Percentiles rank a stretch among this genome's conserved stretches.
These are phyloP conservation scores for Striga hermonthica DNA, from an alignment of 305 asterid species.

Conservation along the genomic window DNA sequence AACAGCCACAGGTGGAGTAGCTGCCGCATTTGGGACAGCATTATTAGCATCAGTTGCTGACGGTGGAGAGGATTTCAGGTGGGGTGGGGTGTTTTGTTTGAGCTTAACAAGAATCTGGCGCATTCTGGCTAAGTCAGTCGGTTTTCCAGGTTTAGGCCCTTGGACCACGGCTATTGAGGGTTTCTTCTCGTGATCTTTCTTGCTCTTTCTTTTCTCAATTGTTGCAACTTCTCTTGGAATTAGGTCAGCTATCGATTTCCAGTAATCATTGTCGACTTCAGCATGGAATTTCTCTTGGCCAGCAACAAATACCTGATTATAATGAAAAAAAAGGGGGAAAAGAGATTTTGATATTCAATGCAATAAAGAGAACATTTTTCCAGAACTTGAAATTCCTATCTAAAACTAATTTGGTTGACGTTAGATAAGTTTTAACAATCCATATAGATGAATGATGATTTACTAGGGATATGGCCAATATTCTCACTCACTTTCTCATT, in stretches of 20 bases:
- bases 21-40: slow-evolving; percentile 17
- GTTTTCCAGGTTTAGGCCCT: slow-evolving; percentile 91
- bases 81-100: slow-evolving; percentile 67
- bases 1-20: slow-evolving; percentile 31
- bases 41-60: slow-evolving; percentile 30
- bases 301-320: slow-evolving; percentile 52
- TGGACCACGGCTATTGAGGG: slow-evolving; percentile 50
- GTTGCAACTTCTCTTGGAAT: slow-evolving; percentile 70
- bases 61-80: slow-evolving; percentile 50
- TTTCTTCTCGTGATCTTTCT: slow-evolving; percentile 63
- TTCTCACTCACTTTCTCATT: slow-evolving; percentile 57
- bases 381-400: too few relatives aligned
- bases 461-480: not conserved
- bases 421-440: too few relatives aligned
- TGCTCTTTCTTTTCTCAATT: slow-evolving; percentile 52
- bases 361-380: too few relatives aligned
- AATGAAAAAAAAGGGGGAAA: too few relatives aligned
- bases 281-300: slow-evolving; percentile 70
- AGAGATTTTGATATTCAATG: too few relatives aligned
- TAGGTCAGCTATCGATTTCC: slow-evolving; percentile 84
- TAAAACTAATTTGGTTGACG: too few relatives aligned
- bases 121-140: slow-evolving; percentile 73
- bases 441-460: not conserved
- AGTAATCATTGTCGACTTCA: slow-evolving; percentile 76
- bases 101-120: slow-evolving; percentile 63